Evolutionary conservation across 805 yeast genomes (phyloP).

Genomic region (Candida nitratophila): DNA sequence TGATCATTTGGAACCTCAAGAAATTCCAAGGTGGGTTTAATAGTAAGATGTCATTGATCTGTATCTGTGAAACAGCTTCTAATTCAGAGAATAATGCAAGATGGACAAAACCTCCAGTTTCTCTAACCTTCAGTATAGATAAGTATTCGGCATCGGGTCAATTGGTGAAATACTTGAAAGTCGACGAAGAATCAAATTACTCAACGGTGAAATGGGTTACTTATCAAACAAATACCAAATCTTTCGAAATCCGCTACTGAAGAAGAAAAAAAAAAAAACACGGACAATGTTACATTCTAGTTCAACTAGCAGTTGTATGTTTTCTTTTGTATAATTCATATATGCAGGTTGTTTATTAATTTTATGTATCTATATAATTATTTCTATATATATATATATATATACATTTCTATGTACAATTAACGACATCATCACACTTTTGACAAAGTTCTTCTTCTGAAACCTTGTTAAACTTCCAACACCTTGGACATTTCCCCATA

Average conservation of each 20-base stretch:
- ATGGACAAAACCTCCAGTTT: slow-evolving; percentile 75
- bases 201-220: slow-evolving; percentile 83
- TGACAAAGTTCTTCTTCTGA: slow-evolving; percentile 49
- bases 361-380: no score
- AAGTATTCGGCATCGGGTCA: slow-evolving; percentile 78
- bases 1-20: slow-evolving; percentile 62
- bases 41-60: slow-evolving; percentile 32
- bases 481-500: slow-evolving; percentile 75
- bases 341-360: no score
- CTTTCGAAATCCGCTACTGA: slow-evolving; percentile 71
- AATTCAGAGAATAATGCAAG: slow-evolving; percentile 14
- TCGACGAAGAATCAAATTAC: slow-evolving; percentile 52
- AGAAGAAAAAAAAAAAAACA: background rate
- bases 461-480: slow-evolving; percentile 75
- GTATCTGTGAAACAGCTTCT: slow-evolving; percentile 41
- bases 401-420: background rate
- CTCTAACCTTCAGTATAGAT: slow-evolving; percentile 57
- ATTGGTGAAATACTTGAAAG: slow-evolving; percentile 63
- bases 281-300: no score
- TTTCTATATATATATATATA: no score
- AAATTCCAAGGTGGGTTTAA: slow-evolving; percentile 65
- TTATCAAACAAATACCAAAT: slow-evolving; percentile 68
- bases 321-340: no score
- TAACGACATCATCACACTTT: slow-evolving; percentile 48
- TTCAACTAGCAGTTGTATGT: no score